Conservation (phyloP, 1,139 yeast genomes). For the Oligophagozyma castellii region DNA sequence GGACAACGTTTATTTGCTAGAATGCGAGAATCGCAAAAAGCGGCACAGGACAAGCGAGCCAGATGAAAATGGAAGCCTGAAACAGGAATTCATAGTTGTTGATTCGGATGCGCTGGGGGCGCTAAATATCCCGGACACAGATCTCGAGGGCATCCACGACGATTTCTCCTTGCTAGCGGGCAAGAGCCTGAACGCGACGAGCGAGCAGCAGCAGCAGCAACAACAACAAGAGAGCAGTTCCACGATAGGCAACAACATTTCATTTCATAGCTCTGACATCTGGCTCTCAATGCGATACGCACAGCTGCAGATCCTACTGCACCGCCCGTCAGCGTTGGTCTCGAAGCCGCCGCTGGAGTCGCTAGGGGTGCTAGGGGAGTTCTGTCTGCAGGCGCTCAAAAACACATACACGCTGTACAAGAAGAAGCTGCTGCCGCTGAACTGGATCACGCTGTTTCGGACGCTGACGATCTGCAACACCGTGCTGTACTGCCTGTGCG, state of each 20-base stretch:
- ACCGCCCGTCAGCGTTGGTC: conserved; percentile 34
- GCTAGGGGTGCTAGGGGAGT: conserved; percentile 28
- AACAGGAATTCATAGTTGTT: background rate
- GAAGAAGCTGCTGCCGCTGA: conserved; percentile 31
- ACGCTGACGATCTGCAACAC: conserved; percentile 34
- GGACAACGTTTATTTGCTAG: conserved; percentile 29
- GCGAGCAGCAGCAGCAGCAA: background rate
- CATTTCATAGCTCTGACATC: conserved; percentile 31
- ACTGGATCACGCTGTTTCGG: conserved; percentile 36
- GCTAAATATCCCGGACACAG: background rate
- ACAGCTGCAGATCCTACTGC: conserved; percentile 30
- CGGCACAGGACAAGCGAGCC: conserved; percentile 8
- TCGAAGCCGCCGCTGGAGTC: conserved; percentile 31
- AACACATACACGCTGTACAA: conserved; percentile 32
- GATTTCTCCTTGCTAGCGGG: no score
- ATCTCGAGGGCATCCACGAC: no score
- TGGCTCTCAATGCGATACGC: conserved; percentile 37
- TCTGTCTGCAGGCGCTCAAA: conserved; percentile 30
- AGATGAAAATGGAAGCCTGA: no score
- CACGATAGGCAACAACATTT: conserved; percentile 12
- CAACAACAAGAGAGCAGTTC: background rate
- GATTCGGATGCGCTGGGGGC: background rate
- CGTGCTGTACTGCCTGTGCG: conserved; percentile 32
- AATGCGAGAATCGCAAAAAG: conserved; percentile 9
- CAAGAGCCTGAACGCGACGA: background rate